Base-by-base conservation (phyloP, 2,329 filamentous ascomycete genomes). In the Dactylonectria macrodidyma region DNA sequence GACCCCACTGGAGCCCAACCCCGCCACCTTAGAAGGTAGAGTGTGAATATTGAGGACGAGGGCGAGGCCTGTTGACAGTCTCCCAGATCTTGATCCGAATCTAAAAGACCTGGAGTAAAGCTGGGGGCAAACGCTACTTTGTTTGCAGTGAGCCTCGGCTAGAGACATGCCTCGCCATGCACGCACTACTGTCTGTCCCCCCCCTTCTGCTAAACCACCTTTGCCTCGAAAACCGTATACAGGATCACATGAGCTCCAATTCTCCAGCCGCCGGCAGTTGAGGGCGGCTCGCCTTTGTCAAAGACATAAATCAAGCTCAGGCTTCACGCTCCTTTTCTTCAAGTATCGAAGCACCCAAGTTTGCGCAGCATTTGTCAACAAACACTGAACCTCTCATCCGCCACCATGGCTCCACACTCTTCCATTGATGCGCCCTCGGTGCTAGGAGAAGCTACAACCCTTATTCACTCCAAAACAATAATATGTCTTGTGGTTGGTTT, bases 401-500 rank as follows among this genome's bases (percentile, higher is more conserved):
- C 41, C 41, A 46, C 36, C 36, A 41, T 41, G 36, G 36, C 36
- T 41, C 11, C 36, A 41, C 36, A 11, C 36, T 41, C 36, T n/a
- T 46, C 41, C 41, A 19, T 46, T 19, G 41, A 46, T 46, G 34
- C 52, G 19, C 52, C 52, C 19, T 56, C n/a, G 52, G 52, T 22
- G 34, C 52, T 38, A 22, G 52, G 52, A 56, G 34, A 56, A 44
- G n/a, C 19, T 22, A 56, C 34, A 56, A 41, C 3, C 33, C 52
- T 33, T 38, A 56, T 56, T 16, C 7, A 38, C 34, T 56, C 52
- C 19, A 56, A 56, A 24, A 56, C 52, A 56, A 56, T 56, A 22
- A 56, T 56, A 33, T 56, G 52, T 16, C 52, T 56, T 56, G 52
- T 56, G 52, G 52, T 56, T 26, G 38, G 52, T 56, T 38, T 41